phyloP scores from a whole-genome alignment of 129 eudicot species.

The Pittosporum tobira region DNA sequence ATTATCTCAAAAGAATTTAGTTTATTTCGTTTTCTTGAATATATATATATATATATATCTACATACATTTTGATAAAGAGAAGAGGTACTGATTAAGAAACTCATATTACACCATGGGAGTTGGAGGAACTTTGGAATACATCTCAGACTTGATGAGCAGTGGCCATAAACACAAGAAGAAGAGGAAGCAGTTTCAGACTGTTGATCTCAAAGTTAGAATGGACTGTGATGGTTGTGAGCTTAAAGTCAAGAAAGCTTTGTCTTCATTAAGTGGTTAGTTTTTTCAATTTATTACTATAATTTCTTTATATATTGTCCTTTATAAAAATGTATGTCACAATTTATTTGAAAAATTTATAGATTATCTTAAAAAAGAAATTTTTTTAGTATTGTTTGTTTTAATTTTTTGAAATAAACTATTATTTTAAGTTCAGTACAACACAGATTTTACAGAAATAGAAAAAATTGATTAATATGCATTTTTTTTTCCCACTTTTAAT shows the following conservation, averaged over 20 bases:
- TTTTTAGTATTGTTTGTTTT: no score
- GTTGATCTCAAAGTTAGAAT: constrained; percentile 73
- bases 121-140: constrained; percentile 55
- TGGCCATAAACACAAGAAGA: constrained; percentile 53
- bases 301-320: neutral
- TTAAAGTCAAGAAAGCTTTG: constrained; percentile 78
- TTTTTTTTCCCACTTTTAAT: no score
- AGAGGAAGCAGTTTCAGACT: constrained; percentile 51
- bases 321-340: no score
- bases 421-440: no score
- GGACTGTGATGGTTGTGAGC: constrained; percentile 93
- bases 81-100: neutral
- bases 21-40: neutral
- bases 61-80: neutral
- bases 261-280: constrained; percentile 48
- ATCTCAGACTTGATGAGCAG: constrained; percentile 54
- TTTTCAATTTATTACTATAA: neutral
- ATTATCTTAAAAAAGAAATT: no score
- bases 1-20: neutral
- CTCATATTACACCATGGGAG: constrained; percentile 33
- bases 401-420: no score
- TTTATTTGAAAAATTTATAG: no score
- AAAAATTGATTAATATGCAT: no score
- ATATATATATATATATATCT: no score
- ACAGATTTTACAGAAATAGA: no score